Percentiles rank a stretch among this genome's conserved stretches.
Conservation (phyloP, 331 rosid genomes). For the Cydonia oblonga region DNA sequence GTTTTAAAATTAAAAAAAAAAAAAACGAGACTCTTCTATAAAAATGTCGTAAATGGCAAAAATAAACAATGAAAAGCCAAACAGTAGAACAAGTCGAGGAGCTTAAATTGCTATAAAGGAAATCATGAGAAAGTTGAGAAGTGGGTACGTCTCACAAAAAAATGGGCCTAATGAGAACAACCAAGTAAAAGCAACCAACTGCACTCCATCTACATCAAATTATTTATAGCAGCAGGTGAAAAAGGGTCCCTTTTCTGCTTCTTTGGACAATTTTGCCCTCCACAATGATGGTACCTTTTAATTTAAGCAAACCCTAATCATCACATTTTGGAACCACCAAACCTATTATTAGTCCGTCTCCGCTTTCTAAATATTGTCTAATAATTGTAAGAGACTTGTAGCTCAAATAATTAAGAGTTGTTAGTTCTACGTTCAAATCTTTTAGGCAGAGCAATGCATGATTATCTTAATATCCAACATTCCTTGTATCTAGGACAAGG, state of each 20-base stretch:
- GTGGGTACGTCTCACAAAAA: too few species aligned
- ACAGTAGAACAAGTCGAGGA: background rate
- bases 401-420: too few species aligned
- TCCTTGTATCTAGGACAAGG: background rate
- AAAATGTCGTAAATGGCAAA: background rate
- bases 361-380: background rate
- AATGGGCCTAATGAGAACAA: slow-evolving; percentile 3
- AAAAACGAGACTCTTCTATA: background rate
- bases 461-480: background rate
- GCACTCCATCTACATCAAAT: background rate
- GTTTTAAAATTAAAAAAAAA: too few species aligned
- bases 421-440: rapidly evolving
- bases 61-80: background rate
- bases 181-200: background rate
- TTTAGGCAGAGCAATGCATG: rapidly evolving
- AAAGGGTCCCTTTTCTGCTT: background rate
- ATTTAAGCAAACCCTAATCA: background rate
- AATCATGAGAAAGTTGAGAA: slow-evolving; percentile 5
- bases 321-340: background rate
- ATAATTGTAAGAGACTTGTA: rapidly evolving
- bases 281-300: background rate
- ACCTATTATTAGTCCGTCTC: background rate
- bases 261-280: background rate
- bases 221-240: slow-evolving; percentile 2
- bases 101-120: background rate